Evolutionary conservation across 192 early-diverging fungal species (phyloP).

Genomic region (Coemansia sp.): DNA sequence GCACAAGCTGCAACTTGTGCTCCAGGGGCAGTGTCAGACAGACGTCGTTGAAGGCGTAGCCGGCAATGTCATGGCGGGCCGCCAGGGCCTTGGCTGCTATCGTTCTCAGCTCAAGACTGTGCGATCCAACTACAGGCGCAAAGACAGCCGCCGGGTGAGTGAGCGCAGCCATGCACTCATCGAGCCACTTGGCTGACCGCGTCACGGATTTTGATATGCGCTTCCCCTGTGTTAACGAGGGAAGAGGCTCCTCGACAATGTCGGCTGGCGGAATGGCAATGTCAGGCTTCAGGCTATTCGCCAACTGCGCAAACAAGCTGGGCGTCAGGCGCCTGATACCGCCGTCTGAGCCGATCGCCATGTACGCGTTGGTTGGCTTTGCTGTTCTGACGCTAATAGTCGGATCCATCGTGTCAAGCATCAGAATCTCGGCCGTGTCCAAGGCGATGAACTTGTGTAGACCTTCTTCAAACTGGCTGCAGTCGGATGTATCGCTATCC

Average conservation of each 20-base stretch:
- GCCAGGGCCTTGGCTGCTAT: slow-evolving; percentile 25
- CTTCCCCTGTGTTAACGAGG: slow-evolving; percentile 46
- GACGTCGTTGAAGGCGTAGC: slow-evolving; percentile 47
- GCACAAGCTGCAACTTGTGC: slow-evolving; percentile 34
- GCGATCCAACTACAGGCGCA: slow-evolving; percentile 52
- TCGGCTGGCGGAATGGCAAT: slow-evolving; percentile 48
- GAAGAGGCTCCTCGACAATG: slow-evolving; percentile 43
- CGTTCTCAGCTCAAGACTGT: slow-evolving; percentile 41
- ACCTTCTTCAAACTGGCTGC: slow-evolving; percentile 12
- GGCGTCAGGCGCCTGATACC: slow-evolving; percentile 39
- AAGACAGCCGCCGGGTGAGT: slow-evolving; percentile 36
- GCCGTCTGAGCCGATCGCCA: slow-evolving; percentile 49
- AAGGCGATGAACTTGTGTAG: slow-evolving; percentile 38
- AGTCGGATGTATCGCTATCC: slow-evolving; percentile 18
- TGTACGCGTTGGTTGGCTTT: slow-evolving; percentile 36
- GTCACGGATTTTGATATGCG: slow-evolving; percentile 52
- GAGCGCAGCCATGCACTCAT: slow-evolving; percentile 31
- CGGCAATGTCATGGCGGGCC: slow-evolving; percentile 23
- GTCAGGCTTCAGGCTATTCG: slow-evolving; percentile 37
- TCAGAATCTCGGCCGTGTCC: slow-evolving; percentile 21
- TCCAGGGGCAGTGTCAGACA: slow-evolving; percentile 32
- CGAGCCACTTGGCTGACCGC: slow-evolving; percentile 50
- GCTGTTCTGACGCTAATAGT: slow-evolving; percentile 21
- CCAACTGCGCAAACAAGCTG: slow-evolving; percentile 32
- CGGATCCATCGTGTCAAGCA: slow-evolving; percentile 51